Conservation (phyloP, 78 protist genomes). For the Paulinella micropora region DNA sequence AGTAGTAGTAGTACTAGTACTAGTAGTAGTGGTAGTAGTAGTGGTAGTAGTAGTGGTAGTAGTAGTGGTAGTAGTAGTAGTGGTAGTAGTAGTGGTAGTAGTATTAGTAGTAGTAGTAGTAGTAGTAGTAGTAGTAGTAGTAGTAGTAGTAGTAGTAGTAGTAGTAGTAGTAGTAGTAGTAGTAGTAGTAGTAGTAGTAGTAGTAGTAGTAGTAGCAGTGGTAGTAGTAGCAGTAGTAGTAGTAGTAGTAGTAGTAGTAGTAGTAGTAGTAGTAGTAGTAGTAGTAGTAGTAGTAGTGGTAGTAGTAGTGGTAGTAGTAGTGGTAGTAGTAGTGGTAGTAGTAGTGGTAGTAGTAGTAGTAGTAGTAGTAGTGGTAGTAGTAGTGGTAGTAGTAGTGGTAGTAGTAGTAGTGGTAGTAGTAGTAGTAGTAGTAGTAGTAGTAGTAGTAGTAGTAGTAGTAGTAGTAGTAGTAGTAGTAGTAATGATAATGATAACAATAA, state of each 20-base stretch:
- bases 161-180: not conserved
- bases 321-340: not conserved
- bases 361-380: not conserved
- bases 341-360: not conserved
- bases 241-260: not conserved
- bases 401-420: not conserved
- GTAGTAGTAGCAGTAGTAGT: not conserved
- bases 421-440: not conserved
- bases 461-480: not conserved
- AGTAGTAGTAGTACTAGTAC: too few species aligned
- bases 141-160: not conserved
- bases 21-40: too few species aligned
- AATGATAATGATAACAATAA: not conserved
- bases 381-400: not conserved
- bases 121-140: not conserved
- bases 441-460: not conserved
- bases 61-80: not conserved
- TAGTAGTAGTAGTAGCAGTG: not conserved
- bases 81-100: not conserved
- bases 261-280: not conserved
- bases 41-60: not conserved
- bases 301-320: not conserved
- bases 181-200: not conserved
- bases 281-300: not conserved
- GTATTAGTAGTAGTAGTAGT: not conserved